phyloP scores from a whole-genome alignment of 2,329 filamentous ascomycete genomes.

The Trichophyton schoenleinii region DNA sequence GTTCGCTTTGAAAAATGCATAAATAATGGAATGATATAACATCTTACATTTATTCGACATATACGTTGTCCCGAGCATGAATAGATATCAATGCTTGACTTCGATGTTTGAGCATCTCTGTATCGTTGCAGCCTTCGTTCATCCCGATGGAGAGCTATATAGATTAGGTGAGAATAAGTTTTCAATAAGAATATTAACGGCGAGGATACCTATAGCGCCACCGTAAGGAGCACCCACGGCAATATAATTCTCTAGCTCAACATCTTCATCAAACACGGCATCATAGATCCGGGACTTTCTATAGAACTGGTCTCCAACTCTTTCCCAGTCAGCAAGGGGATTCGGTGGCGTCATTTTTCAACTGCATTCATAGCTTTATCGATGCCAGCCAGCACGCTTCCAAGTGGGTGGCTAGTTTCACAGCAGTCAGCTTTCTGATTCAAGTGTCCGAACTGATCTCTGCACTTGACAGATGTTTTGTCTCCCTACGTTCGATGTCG shows the following conservation, averaged over 20 bases:
- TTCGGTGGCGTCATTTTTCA: constrained; percentile 29
- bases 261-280: constrained; percentile 78
- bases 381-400: not conserved
- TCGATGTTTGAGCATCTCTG: constrained; percentile 56
- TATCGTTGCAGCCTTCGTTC: constrained; percentile 72
- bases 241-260: constrained; percentile 90
- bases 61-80: constrained; percentile 84
- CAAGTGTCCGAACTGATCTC: not conserved
- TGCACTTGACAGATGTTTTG: not conserved
- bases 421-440: not conserved
- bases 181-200: not conserved
- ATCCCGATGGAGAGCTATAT: constrained; percentile 72
- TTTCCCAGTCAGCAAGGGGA: constrained; percentile 85
- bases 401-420: not conserved
- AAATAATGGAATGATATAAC: not conserved
- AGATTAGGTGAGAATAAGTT: not conserved
- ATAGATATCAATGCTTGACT: constrained; percentile 85
- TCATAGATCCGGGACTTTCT: constrained; percentile 90
- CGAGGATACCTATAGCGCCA: constrained; percentile 66
- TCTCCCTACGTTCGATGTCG: not conserved
- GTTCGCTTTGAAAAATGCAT: not conserved
- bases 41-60: constrained; percentile 53
- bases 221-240: constrained; percentile 85
- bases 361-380: not conserved
- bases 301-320: constrained; percentile 85